Percentiles rank a stretch among this genome's conserved stretches.
Conservation (phyloP, 2,329 filamentous ascomycete species). For the Davidsoniella eucalypti region DNA sequence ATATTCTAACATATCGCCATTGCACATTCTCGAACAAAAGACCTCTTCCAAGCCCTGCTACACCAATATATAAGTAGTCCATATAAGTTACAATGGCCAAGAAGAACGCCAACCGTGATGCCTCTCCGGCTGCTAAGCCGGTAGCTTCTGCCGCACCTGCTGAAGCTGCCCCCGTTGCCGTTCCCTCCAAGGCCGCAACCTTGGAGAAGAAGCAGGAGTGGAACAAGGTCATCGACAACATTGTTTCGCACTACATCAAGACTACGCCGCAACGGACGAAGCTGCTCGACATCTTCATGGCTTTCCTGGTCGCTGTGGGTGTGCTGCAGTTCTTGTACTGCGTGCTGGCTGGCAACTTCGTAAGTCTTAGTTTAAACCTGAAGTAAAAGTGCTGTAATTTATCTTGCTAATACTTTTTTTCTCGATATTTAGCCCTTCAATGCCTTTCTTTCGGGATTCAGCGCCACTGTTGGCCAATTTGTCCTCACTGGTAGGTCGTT, state of each 20-base stretch:
- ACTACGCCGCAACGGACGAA: conserved; percentile 81
- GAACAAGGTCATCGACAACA: conserved; percentile 46
- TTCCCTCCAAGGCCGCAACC: conserved; percentile 13
- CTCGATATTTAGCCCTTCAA: conserved; percentile 68
- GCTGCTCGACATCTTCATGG: conserved; percentile 82
- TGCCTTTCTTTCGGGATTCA: conserved; percentile 91
- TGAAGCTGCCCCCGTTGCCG: conserved; percentile 13
- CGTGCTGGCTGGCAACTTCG: conserved; percentile 81
- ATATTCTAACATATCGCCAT: background rate
- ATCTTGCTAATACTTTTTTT: background rate
- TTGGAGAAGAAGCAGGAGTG: conserved; percentile 22
- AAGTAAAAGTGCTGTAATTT: background rate
- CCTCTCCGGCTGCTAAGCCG: conserved; percentile 15
- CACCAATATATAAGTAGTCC: background rate
- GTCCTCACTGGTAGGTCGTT: conserved; percentile 62
- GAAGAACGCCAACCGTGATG: conserved; percentile 12
- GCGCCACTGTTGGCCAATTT: conserved; percentile 89
- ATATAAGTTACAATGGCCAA: conserved; percentile 12
- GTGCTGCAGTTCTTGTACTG: conserved; percentile 91
- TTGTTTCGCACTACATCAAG: conserved; percentile 64
- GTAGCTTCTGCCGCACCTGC: conserved; percentile 12
- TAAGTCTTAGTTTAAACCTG: conserved; percentile 35
- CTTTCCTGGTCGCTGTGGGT: conserved; percentile 69
- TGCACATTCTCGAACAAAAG: background rate
- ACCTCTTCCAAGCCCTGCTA: no score